Evolutionary conservation across 305 asterid genomes (phyloP), one percentile per base, ranked within the genome.

Genomic region (Fraxinus nigra): DNA sequence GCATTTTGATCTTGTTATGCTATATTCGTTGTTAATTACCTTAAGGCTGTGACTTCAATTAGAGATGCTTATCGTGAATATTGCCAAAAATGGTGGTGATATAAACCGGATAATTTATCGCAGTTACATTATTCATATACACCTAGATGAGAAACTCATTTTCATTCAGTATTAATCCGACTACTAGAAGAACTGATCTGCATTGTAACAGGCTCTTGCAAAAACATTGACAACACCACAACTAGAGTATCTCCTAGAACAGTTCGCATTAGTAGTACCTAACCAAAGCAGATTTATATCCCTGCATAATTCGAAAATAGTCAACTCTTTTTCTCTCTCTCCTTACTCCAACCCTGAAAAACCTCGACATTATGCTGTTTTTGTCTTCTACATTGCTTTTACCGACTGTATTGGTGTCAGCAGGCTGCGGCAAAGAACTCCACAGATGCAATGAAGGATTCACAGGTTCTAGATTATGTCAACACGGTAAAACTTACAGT

Each of bases 381-480:
- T 51, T 51, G 61, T 51, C 61, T 59, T 59, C 30, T 61, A 61
- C 4, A 1, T 22, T 20, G 70, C 70, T 61, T 18, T 6, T 61
- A 7, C 32, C 4, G 26, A n/a, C 18, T n/a, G 10, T 20, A 61
- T 18, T 61, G 37, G 34, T 74, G 32, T 78, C 75, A 48, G 77
- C 89, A 95, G 99, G 95, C 97, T 76, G 88, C 90, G 82, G 74
- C 87, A 32, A 93, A 87, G 91, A 84, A 77, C 85, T 88, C 92
- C 14, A 96, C 99, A 0, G 97, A 96, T 86, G 99, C 98, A 30
- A 87, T 94, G 91, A 94, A 90, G 87, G 99, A 95, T 84, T 93
- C 99, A 0, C 89, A 97, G 80, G 98, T 96, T 77, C 75, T 90
- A 3, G 99, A 96, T 65, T 96, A 89, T 84, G 97, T 90, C 65